Evolutionary conservation across 148 eudicot species (phyloP), one percentile per base, ranked within the genome.

Genomic region (Diospyros kaki): DNA sequence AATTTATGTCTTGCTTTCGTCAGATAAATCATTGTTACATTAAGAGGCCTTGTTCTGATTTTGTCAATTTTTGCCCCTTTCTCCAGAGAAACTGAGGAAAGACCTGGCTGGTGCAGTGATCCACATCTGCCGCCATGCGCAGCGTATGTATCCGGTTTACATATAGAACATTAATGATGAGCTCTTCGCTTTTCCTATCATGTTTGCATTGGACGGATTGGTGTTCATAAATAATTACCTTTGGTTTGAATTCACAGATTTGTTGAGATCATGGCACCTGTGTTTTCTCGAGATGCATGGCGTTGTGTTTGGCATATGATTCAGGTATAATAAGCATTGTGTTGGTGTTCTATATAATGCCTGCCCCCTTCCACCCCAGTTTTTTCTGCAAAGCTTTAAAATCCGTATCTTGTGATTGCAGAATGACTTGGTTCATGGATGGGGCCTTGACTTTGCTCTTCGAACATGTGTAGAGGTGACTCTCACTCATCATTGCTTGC

Each of bases 261-360:
- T 79, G 89, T 94, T 73, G 98, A 94, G 84, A 94, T 94, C 71
- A 94, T 91, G 98, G 98, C 97, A 43, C 94, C 97, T 48, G 95
- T 94, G 38, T 94, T 94, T 75, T 90, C 98, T 55, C 89, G 88
- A 74, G 75, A 70, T 71, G 98, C 97, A 69, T 94, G 97, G 98
- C 94, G 95, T 18, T 91, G 98, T 90, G 93, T 91, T 76, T 94
- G 98, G 98, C 85, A 91, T 85, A 84, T 94, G 93, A 87, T 94
- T 76, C 98, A 94, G 95, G 98, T 91, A 79, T 41, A 44, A 7
- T n/a, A 48, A 63, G 46, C 15, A 44, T 58, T 59, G 54, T 42
- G 43, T 62, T 58, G 52, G 46, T 39, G 52, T 70, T 62, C 69
- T 55, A 59, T 51, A 28, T 60, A 4, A 14, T 43, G 28, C 28